Base-by-base conservation (phyloP, 2,329 filamentous ascomycete species). In the Rutstroemia sp. region DNA sequence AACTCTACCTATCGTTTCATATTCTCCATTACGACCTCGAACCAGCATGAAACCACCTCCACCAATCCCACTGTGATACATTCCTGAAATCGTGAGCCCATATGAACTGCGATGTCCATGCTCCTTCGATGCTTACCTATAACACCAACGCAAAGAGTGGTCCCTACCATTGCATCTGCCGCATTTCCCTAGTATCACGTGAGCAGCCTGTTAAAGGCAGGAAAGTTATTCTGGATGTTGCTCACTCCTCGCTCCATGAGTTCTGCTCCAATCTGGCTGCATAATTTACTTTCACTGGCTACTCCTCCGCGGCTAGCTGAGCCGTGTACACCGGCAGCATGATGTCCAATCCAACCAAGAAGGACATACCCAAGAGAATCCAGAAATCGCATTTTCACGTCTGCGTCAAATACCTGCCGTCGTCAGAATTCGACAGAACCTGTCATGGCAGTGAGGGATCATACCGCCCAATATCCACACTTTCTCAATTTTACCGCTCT, bases 41-140 rank as follows among this genome's bases (percentile, higher is more conserved):
- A 96, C 81, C 5, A 96, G 77, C 79, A 91, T 88, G 72, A 97
- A 97, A 2, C 92, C 92, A 42, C 92, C 92, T 6, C 92, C 92
- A 19, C 89, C 92, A 58, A 96, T 87, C 16, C 92, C 92, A 42
- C 81, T 82, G 69, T 92, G 88, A 64, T 90, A 88, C 83, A 88
- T 88, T 56, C 80, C 76, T 78, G 37, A n/a, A 9, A 21, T 8
- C 1, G 48, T 60, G 25, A 63, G 56, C 8, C 14, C 25, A 42
- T 12, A 21, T 21, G 12, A 9, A n/a, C 4, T 9, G 5, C 4
- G n/a, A 34, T 21, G 19, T 21, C 18, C 14, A 39, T 10, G 8
- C n/a, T 37, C 25, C 37, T 16, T 30, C n/a, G 46, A 19, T 60
- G 67, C 70, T 65, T 66, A 74, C 77, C 86, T 46, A 88, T 79